Base-by-base conservation (phyloP, 495 filamentous ascomycete species). In the Cetradonia linearis region DNA sequence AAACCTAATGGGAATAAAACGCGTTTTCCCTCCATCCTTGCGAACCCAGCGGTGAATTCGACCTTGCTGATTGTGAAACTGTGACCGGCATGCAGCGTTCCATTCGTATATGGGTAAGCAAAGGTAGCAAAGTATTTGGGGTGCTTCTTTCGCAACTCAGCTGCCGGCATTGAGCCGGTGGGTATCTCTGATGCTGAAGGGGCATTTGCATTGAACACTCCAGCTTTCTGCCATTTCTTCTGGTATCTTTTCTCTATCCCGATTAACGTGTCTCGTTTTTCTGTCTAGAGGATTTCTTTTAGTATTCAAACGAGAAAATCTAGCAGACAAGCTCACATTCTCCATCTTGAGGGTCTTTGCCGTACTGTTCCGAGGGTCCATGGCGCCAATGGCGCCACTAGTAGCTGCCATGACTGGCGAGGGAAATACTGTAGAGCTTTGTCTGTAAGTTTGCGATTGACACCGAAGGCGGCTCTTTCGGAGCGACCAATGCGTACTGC, bases 41-140 rank as follows among this genome's bases (percentile, higher is more conserved):
- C 84, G 63, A 85, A 87, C 38, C 91, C 88, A 42, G 84, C 81
- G 63, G 84, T 82, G 71, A 96, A 98, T 72, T 98, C 92, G 63
- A 95, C 83, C 71, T 97, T 97, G 68, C 78, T 84, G 61, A 87
- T 81, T 25, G 89, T 90, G 72, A 96, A 97, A 65, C 81, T 85
- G 75, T 97, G 92, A 53, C 92, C 92, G 16, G 86, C 89, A 67
- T 97, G 92, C 34, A 95, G 79, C 63, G 85, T 91, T 58, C 92
- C 92, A 73, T 97, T 97, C 86, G 95, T 96, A 72, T 97, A 95
- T 34, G 89, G 91, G 66, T 91, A 98, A 49, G 91, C 91, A 78
- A 96, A 92, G 42, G 86, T 91, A 59, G 86, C 91, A 66, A 94
- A 91, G 76, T 87, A 95, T 76, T 96, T 96, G 66, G 92, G 92